Percentiles rank a stretch among this genome's conserved stretches.
phyloP scores from a whole-genome alignment of 2,329 filamentous ascomycete genomes.

The Xylariaceae sp. region DNA sequence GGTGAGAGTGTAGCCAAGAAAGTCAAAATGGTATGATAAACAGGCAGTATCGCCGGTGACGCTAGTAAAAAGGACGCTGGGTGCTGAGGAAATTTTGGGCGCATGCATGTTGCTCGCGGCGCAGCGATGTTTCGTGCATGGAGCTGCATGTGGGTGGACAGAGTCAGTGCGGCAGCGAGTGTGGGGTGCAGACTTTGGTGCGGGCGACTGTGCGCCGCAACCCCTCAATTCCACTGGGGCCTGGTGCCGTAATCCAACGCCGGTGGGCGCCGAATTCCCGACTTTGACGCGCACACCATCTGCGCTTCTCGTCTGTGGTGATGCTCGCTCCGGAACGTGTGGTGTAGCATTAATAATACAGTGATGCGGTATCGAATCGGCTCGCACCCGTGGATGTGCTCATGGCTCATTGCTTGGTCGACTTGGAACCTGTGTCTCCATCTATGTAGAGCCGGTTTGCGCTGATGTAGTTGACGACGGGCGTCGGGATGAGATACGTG shows the following conservation, averaged over 20 bases:
- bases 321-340: neutral
- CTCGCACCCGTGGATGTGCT: neutral
- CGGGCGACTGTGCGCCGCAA: too few species aligned
- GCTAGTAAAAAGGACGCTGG: too few species aligned
- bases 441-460: conserved; percentile 59
- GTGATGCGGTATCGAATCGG: neutral
- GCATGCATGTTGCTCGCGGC: too few species aligned
- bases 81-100: too few species aligned
- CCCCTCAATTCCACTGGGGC: too few species aligned
- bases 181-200: too few species aligned
- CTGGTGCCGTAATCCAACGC: neutral
- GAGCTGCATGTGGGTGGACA: too few species aligned
- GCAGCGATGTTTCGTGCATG: too few species aligned
- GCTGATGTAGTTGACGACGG: conserved; percentile 64
- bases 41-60: too few species aligned
- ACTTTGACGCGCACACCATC: neutral
- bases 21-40: too few species aligned
- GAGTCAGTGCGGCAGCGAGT: too few species aligned
- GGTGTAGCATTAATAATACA: neutral
- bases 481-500: conserved; percentile 70
- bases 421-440: conserved; percentile 25
- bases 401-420: neutral
- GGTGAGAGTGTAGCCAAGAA: too few species aligned
- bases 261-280: neutral
- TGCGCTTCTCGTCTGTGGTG: neutral